phyloP scores from a whole-genome alignment of 768 basidiomycete genomes.

The Asterophora lycoperdoides region DNA sequence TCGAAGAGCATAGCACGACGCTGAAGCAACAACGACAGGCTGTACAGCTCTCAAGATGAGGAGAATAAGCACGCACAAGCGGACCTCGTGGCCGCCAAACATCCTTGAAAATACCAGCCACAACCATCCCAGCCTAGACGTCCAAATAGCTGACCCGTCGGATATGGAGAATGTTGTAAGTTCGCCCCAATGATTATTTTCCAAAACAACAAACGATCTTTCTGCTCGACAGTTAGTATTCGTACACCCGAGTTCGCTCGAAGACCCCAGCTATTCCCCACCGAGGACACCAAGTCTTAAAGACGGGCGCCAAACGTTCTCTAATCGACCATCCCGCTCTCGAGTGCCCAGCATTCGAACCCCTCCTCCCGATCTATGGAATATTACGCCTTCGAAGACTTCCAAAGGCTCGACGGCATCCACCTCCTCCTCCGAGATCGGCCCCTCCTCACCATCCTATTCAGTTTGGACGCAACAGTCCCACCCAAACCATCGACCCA shows the following conservation, averaged over 20 bases:
- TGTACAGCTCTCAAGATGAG: conserved; percentile 1
- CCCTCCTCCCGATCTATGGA: conserved; percentile 13
- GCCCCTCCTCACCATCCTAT: background rate
- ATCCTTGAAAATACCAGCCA: background rate
- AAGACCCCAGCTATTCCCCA: background rate
- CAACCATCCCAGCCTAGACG: background rate
- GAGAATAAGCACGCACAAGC: conserved; percentile 1
- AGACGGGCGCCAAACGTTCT: conserved; percentile 7
- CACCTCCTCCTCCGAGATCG: background rate
- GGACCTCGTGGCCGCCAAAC: conserved; percentile 6
- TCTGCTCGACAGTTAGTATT: background rate
- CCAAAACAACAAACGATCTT: background rate
- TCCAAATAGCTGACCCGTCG: background rate
- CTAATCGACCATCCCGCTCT: conserved; percentile 2
- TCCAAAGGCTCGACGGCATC: background rate
- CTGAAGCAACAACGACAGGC: conserved; percentile 7
- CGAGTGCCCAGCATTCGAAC: conserved; percentile 13
- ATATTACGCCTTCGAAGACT: background rate
- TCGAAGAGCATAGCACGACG: background rate
- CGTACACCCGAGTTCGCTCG: background rate
- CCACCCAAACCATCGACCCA: conserved; percentile 1
- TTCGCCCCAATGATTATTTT: background rate
- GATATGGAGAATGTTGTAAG: conserved; percentile 8
- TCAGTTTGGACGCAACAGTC: background rate
- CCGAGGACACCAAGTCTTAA: background rate